Percentiles rank a stretch among this genome's conserved stretches.
These are phyloP conservation scores for Elongisporangium undulatum DNA, from an alignment of 352 stramenopile genomes.

Conservation along the genomic window DNA sequence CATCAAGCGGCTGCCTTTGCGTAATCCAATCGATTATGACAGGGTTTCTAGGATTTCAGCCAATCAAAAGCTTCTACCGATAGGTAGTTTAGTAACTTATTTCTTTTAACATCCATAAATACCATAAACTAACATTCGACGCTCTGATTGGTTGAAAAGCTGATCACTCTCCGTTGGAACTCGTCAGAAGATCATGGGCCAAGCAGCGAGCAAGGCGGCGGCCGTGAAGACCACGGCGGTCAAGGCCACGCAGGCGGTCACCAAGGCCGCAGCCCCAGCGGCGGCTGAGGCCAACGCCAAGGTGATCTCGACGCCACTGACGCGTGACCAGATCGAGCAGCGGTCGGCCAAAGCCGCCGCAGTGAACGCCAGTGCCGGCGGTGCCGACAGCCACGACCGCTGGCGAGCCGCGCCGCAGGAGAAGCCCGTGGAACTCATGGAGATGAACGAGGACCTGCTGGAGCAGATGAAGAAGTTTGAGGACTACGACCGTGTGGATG, in stretches of 20 bases:
- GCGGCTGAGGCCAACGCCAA: constrained; percentile 1
- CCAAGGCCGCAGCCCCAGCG: constrained; percentile 7
- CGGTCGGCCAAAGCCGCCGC: constrained; percentile 5
- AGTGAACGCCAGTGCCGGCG: background rate
- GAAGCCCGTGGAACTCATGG: constrained; percentile 27
- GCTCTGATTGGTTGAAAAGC: constrained; percentile 6
- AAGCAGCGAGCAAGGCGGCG: constrained; percentile 19
- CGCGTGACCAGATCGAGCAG: constrained; percentile 19
- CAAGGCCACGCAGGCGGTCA: constrained; percentile 8
- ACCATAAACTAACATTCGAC: background rate
- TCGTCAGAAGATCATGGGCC: constrained; percentile 16
- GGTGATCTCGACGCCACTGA: constrained; percentile 37
- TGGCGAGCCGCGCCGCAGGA: constrained; percentile 10
- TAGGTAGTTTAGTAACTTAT: no score
- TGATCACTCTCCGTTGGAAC: background rate
- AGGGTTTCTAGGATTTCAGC: no score
- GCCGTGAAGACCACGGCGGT: background rate
- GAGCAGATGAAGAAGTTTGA: constrained; percentile 45
- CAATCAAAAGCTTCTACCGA: no score
- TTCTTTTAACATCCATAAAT: constrained; percentile 2
- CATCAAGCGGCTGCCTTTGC: no score
- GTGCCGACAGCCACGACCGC: constrained; percentile 14
- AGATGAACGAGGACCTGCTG: constrained; percentile 54
- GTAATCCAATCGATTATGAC: no score
- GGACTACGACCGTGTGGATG: constrained; percentile 53